Conservation (phyloP, 2,329 filamentous ascomycete genomes). For the Tolypocladium paradoxum region DNA sequence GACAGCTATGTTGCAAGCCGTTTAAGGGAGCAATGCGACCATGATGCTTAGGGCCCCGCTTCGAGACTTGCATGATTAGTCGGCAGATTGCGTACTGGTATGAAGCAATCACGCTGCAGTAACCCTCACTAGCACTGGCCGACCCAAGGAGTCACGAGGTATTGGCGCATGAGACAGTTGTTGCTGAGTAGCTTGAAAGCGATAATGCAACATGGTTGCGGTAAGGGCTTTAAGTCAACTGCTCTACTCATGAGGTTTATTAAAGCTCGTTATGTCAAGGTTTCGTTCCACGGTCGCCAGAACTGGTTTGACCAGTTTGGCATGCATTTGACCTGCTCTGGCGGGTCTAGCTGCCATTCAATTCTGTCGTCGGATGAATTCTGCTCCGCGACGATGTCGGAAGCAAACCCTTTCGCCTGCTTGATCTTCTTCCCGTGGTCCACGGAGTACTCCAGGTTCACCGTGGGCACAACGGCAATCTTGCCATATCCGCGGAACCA, state of each 20-base stretch:
- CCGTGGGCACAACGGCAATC: conserved; percentile 44
- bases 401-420: conserved; percentile 35
- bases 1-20: too few species aligned
- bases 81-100: neutral
- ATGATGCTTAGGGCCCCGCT: too few species aligned
- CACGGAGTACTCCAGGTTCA: conserved; percentile 45
- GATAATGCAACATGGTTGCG: too few species aligned
- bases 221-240: neutral
- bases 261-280: neutral
- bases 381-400: conserved; percentile 14
- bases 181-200: neutral
- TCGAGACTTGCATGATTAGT: neutral
- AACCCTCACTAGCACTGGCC: neutral
- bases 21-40: too few species aligned
- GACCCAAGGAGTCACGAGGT: neutral
- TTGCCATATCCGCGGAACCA: conserved; percentile 38
- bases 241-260: too few species aligned
- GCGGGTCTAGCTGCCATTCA: conserved; percentile 32
- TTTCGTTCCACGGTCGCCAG: conserved; percentile 26
- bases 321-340: conserved; percentile 37
- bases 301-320: conserved; percentile 27
- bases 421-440: conserved; percentile 35
- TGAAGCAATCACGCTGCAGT: neutral
- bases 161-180: neutral
- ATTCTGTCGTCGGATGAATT: conserved; percentile 17